Evolutionary conservation across 345 rosid species (phyloP).

Genomic region (Triadica sebifera): DNA sequence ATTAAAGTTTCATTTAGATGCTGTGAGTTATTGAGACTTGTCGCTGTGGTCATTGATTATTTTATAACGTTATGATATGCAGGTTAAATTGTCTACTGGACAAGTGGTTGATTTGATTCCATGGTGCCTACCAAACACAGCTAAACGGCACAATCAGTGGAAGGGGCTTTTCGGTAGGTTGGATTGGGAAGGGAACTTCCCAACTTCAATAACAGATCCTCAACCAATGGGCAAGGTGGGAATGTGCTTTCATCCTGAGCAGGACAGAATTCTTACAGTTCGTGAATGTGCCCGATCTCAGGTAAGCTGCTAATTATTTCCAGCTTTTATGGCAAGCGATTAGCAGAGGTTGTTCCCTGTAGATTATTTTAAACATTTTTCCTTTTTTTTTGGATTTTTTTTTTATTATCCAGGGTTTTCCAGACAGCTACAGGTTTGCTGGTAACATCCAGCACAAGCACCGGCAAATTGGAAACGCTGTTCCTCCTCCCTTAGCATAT

Average conservation of each 20-base stretch:
- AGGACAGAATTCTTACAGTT: conserved; percentile 73
- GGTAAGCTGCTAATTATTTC: conserved; percentile 34
- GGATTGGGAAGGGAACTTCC: conserved; percentile 94
- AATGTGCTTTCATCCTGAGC: conserved; percentile 89
- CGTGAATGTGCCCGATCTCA: conserved; percentile 91
- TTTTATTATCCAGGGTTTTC: background rate
- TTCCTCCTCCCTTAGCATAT: background rate
- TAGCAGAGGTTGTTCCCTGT: background rate
- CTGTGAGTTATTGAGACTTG: background rate
- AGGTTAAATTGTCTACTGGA: conserved; percentile 67
- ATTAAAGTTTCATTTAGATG: background rate
- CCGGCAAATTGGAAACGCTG: background rate
- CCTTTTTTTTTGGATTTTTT: background rate
- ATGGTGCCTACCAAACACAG: conserved; percentile 74
- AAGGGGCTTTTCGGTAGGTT: conserved; percentile 85
- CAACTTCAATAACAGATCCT: conserved; percentile 81
- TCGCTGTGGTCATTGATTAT: background rate
- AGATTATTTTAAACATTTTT: background rate
- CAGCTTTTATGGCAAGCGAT: background rate
- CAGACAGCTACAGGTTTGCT: background rate
- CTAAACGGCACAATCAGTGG: conserved; percentile 73
- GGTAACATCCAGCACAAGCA: background rate
- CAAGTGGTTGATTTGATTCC: conserved; percentile 66
- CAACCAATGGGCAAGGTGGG: conserved; percentile 95
- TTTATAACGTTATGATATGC: conserved; percentile 7